A percentile compares a stretch with the other conserved stretches of the same genome.
phyloP scores from a whole-genome alignment of 1,284 basidiomycete genomes.

The Porogramme epimiltina region DNA sequence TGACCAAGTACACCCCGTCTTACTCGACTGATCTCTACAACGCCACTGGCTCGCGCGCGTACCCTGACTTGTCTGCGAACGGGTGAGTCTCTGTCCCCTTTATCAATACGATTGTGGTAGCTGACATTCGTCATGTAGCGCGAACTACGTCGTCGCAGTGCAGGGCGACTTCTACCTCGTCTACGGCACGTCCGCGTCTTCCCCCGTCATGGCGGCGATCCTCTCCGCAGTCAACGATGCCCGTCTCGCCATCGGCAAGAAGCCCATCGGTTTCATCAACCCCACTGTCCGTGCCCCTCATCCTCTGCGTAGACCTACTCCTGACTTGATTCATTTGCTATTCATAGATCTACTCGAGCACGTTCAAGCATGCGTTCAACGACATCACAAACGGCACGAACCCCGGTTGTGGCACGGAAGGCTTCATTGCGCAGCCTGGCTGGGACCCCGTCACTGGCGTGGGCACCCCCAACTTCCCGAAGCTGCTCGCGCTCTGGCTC shows the following conservation, averaged over 20 bases:
- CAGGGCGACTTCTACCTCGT: constrained; percentile 27
- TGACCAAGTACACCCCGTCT: constrained; percentile 38
- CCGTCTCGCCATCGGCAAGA: constrained; percentile 45
- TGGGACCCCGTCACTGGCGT: constrained; percentile 57
- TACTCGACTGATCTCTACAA: constrained; percentile 31
- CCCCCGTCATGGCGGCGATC: constrained; percentile 43
- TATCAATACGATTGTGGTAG: not conserved
- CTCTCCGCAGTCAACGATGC: constrained; percentile 60
- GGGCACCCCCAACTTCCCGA: constrained; percentile 32
- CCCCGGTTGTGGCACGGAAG: constrained; percentile 41
- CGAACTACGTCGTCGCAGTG: constrained; percentile 27
- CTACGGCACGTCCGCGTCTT: constrained; percentile 30
- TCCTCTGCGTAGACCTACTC: not conserved
- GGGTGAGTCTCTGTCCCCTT: constrained; percentile 29
- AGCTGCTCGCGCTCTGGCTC: constrained; percentile 14
- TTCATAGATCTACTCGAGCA: constrained; percentile 39
- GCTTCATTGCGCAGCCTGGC: constrained; percentile 50
- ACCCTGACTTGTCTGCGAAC: constrained; percentile 49
- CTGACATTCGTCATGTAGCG: not conserved
- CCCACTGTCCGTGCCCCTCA: constrained; percentile 20
- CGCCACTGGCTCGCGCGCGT: constrained; percentile 39
- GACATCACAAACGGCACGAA: constrained; percentile 47
- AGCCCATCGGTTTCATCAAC: constrained; percentile 42
- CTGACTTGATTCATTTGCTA: not conserved
- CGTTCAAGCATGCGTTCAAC: constrained; percentile 42